Evolutionary conservation across 163 green algal genomes (phyloP), one percentile per base, ranked within the genome.

Genomic region (Smithsoniella earleae): DNA sequence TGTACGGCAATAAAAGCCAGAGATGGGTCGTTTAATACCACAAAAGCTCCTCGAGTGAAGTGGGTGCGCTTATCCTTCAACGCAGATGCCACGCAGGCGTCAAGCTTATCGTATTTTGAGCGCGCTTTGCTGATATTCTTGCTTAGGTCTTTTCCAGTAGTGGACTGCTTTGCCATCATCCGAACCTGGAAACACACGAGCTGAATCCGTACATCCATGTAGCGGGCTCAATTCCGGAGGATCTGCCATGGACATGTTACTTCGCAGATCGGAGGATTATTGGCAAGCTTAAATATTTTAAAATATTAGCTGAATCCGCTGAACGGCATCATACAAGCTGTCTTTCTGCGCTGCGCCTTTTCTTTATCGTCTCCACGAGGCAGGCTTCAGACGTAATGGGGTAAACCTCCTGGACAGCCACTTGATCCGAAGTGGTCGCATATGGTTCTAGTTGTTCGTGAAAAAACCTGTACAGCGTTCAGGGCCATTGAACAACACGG

Each of bases 141-240:
- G 5, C 8, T 8, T 33, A 69, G 58, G 58, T 69, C 16, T 13
- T 69, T 69, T 5, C 58, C 58, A 31, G 58, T 69, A 22, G 58
- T 40, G 18, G 25, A 30, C 58, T 69, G 58, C 58, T 69, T 37
- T 16, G 58, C 58, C 58, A 69, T 30, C 58, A 69, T 30, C 58
- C 58, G 58, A 18, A 13, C 43, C 58, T 69, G 58, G 30, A 69
- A n/a, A 0, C 58, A 0, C 27, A 6, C 8, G 49, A n/a, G n/a
- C n/a, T n/a, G n/a, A n/a, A n/a, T n/a, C n/a, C n/a, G n/a, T n/a
- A n/a, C n/a, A n/a, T n/a, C n/a, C n/a, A n/a, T n/a, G n/a, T n/a
- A n/a, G n/a, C n/a, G n/a, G n/a, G n/a, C n/a, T n/a, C n/a, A n/a
- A n/a, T n/a, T n/a, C n/a, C n/a, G n/a, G n/a, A n/a, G n/a, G n/a